These are phyloP conservation scores for Gossypioides kirkii DNA, from an alignment of 345 rosid genomes.

Conservation along the genomic window DNA sequence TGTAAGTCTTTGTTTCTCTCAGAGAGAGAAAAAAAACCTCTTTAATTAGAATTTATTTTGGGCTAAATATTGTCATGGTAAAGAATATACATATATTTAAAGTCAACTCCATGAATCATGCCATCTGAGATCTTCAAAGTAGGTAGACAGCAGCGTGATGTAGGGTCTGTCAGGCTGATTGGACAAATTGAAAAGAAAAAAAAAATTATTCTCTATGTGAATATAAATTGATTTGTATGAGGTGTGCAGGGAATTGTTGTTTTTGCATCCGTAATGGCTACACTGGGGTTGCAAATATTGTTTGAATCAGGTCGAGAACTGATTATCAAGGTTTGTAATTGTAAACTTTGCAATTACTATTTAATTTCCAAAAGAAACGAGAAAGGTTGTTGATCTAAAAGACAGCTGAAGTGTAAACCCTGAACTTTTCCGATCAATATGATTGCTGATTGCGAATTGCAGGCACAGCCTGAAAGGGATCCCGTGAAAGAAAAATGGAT, in stretches of 20 bases:
- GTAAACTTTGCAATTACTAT: background rate
- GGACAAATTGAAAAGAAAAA: background rate
- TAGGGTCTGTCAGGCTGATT: background rate
- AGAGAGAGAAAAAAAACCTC: background rate
- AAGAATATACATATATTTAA: background rate
- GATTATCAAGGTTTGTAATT: conserved; percentile 25
- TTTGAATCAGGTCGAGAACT: conserved; percentile 56
- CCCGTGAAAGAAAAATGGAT: conserved; percentile 47
- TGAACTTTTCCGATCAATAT: background rate
- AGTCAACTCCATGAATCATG: background rate
- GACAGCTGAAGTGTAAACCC: background rate
- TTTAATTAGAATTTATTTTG: background rate
- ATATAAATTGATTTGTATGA: conserved; percentile 14
- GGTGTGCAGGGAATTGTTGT: conserved; percentile 47
- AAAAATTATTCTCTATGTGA: background rate
- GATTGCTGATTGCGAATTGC: background rate
- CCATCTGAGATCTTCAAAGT: background rate
- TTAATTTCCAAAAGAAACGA: background rate
- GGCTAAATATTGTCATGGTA: background rate
- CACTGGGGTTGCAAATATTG: conserved; percentile 49
- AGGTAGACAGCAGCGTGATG: background rate
- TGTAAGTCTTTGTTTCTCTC: conserved; percentile 17
- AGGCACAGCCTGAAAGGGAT: conserved; percentile 46
- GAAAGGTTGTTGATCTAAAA: background rate
- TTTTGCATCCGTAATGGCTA: conserved; percentile 52